These are phyloP conservation scores for Geranomyces variabilis DNA, from an alignment of 192 early-diverging fungal species.

Conservation along the genomic window DNA sequence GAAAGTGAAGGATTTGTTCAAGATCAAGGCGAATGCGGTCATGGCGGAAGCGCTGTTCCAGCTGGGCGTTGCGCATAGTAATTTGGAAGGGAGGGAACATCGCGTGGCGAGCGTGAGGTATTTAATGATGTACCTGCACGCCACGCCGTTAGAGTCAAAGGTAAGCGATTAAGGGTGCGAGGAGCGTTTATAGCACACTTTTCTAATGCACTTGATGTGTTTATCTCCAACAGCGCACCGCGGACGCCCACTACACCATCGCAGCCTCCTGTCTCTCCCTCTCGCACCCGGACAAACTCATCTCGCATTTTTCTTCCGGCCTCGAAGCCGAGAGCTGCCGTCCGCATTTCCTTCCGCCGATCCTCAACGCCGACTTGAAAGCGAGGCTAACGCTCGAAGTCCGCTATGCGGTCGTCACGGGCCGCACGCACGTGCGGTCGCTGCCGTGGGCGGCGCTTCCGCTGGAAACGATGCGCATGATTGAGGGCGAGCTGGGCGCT, in stretches of 20 bases:
- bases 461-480: background rate
- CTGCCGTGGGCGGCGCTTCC: background rate
- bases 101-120: slow-evolving; percentile 18
- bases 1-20: slow-evolving; percentile 7
- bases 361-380: slow-evolving; percentile 37
- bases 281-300: slow-evolving; percentile 26
- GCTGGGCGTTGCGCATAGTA: slow-evolving; percentile 33
- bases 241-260: slow-evolving; percentile 45
- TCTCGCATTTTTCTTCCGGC: slow-evolving; percentile 36
- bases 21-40: background rate
- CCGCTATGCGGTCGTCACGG: slow-evolving; percentile 39
- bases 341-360: slow-evolving; percentile 34
- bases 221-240: slow-evolving; percentile 8
- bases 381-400: slow-evolving; percentile 35
- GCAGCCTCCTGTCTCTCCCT: slow-evolving; percentile 32
- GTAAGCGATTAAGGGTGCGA: slow-evolving; percentile 16
- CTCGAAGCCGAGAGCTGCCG: slow-evolving; percentile 35
- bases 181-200: slow-evolving; percentile 16
- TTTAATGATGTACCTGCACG: slow-evolving; percentile 27
- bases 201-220: too few species aligned
- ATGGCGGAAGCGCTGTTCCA: slow-evolving; percentile 39
- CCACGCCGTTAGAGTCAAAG: too few species aligned
- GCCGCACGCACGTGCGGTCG: slow-evolving; percentile 27
- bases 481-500: slow-evolving; percentile 3
- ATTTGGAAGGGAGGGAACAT: slow-evolving; percentile 29